phyloP scores from a whole-genome alignment of 345 rosid species.

The Pugionium dolabratum region DNA sequence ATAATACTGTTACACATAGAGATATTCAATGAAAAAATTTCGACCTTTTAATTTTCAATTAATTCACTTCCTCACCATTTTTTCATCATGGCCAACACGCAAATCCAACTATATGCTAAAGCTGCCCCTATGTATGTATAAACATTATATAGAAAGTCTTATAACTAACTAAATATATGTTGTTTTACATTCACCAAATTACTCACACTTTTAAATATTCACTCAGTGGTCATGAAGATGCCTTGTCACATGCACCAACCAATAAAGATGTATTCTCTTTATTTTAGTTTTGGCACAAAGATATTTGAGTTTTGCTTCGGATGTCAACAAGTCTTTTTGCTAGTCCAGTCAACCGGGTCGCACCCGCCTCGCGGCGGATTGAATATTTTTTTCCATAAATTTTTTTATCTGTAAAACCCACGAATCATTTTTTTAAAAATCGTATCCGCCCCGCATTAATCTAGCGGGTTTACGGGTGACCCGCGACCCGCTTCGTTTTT shows the following conservation, averaged over 20 bases:
- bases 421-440: too few species aligned
- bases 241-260: constrained; percentile 32
- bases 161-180: constrained; percentile 1
- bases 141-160: constrained; percentile 17
- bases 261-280: neutral
- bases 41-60: constrained; percentile 13
- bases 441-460: too few species aligned
- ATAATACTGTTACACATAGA: too few species aligned
- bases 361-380: too few species aligned
- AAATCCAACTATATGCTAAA: constrained; percentile 38
- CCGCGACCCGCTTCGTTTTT: too few species aligned
- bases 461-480: too few species aligned
- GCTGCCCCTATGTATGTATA: constrained; percentile 15
- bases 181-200: constrained; percentile 18
- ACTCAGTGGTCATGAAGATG: constrained; percentile 24
- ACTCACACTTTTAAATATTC: constrained; percentile 5
- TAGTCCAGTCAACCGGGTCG: too few species aligned
- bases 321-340: neutral
- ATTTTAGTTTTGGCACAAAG: neutral
- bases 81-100: constrained; percentile 44
- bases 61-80: constrained; percentile 1
- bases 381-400: too few species aligned
- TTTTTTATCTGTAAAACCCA: too few species aligned
- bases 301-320: neutral
- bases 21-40: neutral